phyloP scores from a whole-genome alignment of 23 red algal genomes.

The Gracilaria vermiculophylla region DNA sequence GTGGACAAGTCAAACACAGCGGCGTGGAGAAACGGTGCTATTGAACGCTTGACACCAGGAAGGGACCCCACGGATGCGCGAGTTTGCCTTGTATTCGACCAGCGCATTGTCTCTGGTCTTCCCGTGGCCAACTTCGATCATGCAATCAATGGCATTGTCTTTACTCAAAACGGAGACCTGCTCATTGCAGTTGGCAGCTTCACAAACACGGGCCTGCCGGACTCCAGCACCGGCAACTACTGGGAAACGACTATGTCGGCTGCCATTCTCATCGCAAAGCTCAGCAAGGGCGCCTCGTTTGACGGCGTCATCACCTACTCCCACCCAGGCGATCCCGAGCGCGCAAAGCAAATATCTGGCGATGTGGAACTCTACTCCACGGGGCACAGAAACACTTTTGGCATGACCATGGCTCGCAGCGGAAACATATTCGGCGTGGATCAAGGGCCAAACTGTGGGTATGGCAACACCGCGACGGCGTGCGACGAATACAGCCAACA shows the following conservation, averaged over 20 bases:
- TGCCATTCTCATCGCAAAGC: slow-evolving; percentile 37
- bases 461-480: slow-evolving; percentile 58
- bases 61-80: slow-evolving; percentile 13
- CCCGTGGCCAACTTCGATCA: slow-evolving; percentile 63
- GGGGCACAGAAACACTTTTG: slow-evolving; percentile 60
- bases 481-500: slow-evolving; percentile 28
- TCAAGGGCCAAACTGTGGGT: slow-evolving; percentile 57
- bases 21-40: slow-evolving; percentile 54
- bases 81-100: slow-evolving; percentile 51
- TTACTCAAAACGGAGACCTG: slow-evolving; percentile 52
- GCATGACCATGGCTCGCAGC: slow-evolving; percentile 40
- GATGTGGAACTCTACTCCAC: slow-evolving; percentile 62
- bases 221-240: slow-evolving; percentile 20
- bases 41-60: slow-evolving; percentile 43
- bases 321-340: neutral
- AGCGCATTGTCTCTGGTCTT: slow-evolving; percentile 58
- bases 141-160: slow-evolving; percentile 40
- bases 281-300: slow-evolving; percentile 29
- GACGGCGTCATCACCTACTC: slow-evolving; percentile 51
- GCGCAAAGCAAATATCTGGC: slow-evolving; percentile 10
- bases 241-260: slow-evolving; percentile 59
- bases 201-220: slow-evolving; percentile 59
- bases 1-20: slow-evolving; percentile 8
- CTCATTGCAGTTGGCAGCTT: slow-evolving; percentile 66
- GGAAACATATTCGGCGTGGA: slow-evolving; percentile 35